Evolutionary conservation across 345 rosid species (phyloP).

Genomic region (Arabidopsis thaliana): DNA sequence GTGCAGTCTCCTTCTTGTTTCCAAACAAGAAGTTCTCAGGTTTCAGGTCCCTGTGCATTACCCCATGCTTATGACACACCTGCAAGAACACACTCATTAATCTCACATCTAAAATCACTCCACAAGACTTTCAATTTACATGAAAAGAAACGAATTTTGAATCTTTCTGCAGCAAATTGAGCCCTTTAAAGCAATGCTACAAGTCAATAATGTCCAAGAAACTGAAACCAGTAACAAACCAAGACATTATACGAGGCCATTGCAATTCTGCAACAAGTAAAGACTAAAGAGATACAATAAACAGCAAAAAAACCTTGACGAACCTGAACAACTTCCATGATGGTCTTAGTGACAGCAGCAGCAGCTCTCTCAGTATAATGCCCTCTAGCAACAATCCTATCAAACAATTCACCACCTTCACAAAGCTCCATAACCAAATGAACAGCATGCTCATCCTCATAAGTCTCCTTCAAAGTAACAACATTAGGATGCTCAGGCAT

Average conservation of each 20-base stretch:
- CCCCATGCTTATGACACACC: conserved; percentile 93
- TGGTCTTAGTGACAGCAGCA: conserved; percentile 84
- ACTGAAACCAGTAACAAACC: background rate
- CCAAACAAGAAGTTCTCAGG: conserved; percentile 94
- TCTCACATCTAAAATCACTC: conserved; percentile 3
- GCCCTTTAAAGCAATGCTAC: conserved; percentile 28
- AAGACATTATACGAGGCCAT: background rate
- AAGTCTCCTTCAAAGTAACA: conserved; percentile 78
- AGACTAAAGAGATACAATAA: background rate
- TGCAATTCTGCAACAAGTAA: background rate
- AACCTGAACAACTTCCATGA: conserved; percentile 97
- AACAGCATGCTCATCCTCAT: conserved; percentile 88
- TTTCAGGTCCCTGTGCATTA: conserved; percentile 92
- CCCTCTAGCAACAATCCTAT: conserved; percentile 93
- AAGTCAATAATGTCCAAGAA: background rate
- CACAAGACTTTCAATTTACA: background rate
- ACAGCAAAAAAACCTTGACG: background rate
- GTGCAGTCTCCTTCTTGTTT: conserved; percentile 85
- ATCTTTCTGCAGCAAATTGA: background rate
- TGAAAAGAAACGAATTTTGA: background rate
- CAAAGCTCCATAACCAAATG: conserved; percentile 98
- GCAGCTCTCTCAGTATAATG: conserved; percentile 99
- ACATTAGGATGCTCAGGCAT: conserved; percentile 80
- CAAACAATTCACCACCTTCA: conserved; percentile 96
- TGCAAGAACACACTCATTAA: conserved; percentile 42